Evolutionary conservation across 2,329 filamentous ascomycete genomes (phyloP).

Genomic region (Tolypocladium pustulatum): DNA sequence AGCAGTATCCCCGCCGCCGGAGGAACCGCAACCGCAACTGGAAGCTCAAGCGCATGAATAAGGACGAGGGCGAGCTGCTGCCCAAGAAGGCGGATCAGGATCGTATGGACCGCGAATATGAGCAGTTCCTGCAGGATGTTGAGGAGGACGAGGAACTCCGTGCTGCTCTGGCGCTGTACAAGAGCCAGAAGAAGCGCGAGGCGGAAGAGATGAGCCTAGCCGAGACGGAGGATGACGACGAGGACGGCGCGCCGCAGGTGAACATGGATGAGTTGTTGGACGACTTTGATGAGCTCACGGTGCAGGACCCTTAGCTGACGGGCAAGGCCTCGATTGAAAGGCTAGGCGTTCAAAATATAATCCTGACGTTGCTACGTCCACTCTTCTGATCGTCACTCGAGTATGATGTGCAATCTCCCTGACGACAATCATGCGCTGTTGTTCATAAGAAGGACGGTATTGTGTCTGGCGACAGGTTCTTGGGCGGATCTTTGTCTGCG

Average conservation of each 20-base stretch:
- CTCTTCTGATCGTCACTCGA: neutral
- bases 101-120: constrained; percentile 84
- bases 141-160: constrained; percentile 90
- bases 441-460: constrained; percentile 26
- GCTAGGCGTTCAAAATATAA: constrained; percentile 7
- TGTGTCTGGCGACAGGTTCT: constrained; percentile 14
- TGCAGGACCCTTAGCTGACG: constrained; percentile 19
- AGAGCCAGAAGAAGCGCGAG: constrained; percentile 45
- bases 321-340: constrained; percentile 2
- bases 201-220: constrained; percentile 59
- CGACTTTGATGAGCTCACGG: constrained; percentile 77
- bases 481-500: constrained; percentile 6
- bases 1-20: constrained; percentile 79
- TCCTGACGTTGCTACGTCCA: neutral
- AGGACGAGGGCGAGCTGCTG: constrained; percentile 78
- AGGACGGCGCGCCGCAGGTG: constrained; percentile 58
- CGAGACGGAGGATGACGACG: constrained; percentile 50
- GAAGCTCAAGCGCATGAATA: constrained; percentile 88
- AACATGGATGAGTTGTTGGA: constrained; percentile 77
- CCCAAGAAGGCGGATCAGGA: constrained; percentile 83
- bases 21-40: constrained; percentile 77
- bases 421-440: too few species aligned
- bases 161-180: constrained; percentile 78
- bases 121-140: constrained; percentile 92
- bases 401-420: neutral